These are phyloP conservation scores for Cyclostephanos invisitatus DNA, from an alignment of 108 stramenopile species.

Conservation along the genomic window DNA sequence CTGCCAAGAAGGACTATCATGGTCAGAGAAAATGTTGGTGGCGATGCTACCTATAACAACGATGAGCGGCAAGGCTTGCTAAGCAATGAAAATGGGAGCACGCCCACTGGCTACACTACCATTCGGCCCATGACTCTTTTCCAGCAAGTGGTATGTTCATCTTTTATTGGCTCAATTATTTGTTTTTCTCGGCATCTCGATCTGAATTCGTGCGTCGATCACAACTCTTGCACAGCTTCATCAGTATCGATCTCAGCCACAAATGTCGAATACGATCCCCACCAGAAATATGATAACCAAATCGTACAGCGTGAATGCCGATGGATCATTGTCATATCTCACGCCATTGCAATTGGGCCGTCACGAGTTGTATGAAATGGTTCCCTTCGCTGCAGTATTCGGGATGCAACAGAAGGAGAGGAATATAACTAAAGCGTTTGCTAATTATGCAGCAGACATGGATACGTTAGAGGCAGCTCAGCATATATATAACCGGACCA, in stretches of 20 bases:
- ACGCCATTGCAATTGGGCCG: slow-evolving; percentile 79
- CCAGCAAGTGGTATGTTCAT: slow-evolving; percentile 5
- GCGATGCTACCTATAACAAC: background rate
- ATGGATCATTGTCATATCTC: slow-evolving; percentile 55
- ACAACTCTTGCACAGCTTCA: background rate
- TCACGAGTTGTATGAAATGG: slow-evolving; percentile 75
- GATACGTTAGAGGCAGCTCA: slow-evolving; percentile 45
- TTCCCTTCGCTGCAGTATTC: slow-evolving; percentile 79
- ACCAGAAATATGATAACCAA: slow-evolving; percentile 52
- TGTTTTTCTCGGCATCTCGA: background rate
- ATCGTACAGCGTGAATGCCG: slow-evolving; percentile 67
- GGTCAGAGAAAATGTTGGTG: background rate
- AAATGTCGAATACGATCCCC: slow-evolving; percentile 23
- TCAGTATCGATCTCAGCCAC: slow-evolving; percentile 19
- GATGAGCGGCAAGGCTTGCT: slow-evolving; percentile 10
- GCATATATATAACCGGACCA: slow-evolving; percentile 5
- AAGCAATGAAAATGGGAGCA: background rate
- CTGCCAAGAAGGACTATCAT: background rate
- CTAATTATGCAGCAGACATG: slow-evolving; percentile 68
- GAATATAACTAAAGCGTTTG: slow-evolving; percentile 58
- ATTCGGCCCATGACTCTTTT: background rate
- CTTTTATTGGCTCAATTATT: background rate
- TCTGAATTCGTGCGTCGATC: slow-evolving; percentile 1
- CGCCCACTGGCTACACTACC: background rate
- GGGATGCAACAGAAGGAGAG: slow-evolving; percentile 73